A percentile compares a stretch with the other conserved stretches of the same genome.
These are phyloP conservation scores for Odonthalia washingtoniensis DNA, from an alignment of 31 red algal genomes.

Conservation along the genomic window DNA sequence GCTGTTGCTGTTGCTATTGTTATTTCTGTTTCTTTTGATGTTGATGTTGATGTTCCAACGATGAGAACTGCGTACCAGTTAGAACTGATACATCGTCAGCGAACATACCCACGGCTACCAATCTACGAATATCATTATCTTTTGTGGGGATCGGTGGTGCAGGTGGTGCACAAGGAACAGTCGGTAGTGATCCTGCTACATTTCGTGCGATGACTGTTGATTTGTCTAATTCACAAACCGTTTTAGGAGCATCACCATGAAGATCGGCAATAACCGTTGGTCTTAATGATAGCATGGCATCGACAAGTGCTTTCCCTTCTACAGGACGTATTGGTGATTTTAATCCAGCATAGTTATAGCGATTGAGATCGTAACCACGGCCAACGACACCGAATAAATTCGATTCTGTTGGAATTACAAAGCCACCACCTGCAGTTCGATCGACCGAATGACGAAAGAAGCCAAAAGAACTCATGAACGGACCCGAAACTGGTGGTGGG, in stretches of 20 bases:
- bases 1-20: no score
- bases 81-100: no score
- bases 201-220: background rate
- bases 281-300: conserved; percentile 5
- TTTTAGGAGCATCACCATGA: conserved; percentile 31
- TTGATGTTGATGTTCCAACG: no score
- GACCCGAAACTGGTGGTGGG: conserved; percentile 2
- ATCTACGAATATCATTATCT: no score
- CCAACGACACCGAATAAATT: conserved; percentile 35
- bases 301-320: conserved; percentile 26
- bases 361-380: conserved; percentile 39
- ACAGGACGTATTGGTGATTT: conserved; percentile 28
- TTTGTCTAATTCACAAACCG: conserved; percentile 27
- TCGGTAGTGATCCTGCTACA: background rate
- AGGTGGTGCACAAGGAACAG: background rate
- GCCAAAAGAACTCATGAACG: conserved; percentile 4
- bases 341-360: conserved; percentile 12
- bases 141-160: background rate
- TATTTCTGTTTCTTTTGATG: no score
- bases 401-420: conserved; percentile 13
- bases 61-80: no score
- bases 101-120: no score
- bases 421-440: conserved; percentile 28
- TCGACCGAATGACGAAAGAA: conserved; percentile 36
- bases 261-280: conserved; percentile 12